These are phyloP conservation scores for Vachellia collinsii DNA, from an alignment of 306 rosid species.

Conservation along the genomic window DNA sequence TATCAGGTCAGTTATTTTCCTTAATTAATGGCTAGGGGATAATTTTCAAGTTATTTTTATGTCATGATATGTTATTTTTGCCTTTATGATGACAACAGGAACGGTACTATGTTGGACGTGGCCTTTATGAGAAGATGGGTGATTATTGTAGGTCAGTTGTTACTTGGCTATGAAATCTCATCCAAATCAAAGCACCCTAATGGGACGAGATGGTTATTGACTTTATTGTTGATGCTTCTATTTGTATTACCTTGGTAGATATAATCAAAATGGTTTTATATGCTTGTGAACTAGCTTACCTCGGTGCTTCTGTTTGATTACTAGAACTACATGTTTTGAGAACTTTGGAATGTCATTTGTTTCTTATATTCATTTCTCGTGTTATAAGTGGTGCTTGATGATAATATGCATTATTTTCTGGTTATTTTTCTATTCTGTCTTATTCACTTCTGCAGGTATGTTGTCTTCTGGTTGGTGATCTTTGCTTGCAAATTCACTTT, in stretches of 20 bases:
- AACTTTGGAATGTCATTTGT: background rate
- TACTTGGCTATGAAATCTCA: constrained; percentile 15
- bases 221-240: constrained; percentile 32
- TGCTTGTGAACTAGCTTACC: background rate
- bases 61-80: constrained; percentile 29
- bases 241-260: background rate
- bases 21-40: constrained; percentile 10
- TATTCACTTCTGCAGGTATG: constrained; percentile 61
- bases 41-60: constrained; percentile 21
- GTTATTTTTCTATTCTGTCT: constrained; percentile 23
- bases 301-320: background rate
- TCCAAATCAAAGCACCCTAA: constrained; percentile 10
- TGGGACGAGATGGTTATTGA: background rate
- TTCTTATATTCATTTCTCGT: background rate
- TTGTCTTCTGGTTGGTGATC: constrained; percentile 82
- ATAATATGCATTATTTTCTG: constrained; percentile 18
- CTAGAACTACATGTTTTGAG: background rate
- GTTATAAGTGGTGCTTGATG: constrained; percentile 22
- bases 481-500: constrained; percentile 83
- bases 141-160: constrained; percentile 84
- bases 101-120: constrained; percentile 94
- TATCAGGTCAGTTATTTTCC: constrained; percentile 62
- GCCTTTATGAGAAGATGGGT: constrained; percentile 81
- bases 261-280: constrained; percentile 9
- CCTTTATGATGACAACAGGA: constrained; percentile 62